Percentiles rank a stretch among this genome's conserved stretches.
phyloP scores from a whole-genome alignment of 2,329 filamentous ascomycete species.

The Botryotinia globosa region DNA sequence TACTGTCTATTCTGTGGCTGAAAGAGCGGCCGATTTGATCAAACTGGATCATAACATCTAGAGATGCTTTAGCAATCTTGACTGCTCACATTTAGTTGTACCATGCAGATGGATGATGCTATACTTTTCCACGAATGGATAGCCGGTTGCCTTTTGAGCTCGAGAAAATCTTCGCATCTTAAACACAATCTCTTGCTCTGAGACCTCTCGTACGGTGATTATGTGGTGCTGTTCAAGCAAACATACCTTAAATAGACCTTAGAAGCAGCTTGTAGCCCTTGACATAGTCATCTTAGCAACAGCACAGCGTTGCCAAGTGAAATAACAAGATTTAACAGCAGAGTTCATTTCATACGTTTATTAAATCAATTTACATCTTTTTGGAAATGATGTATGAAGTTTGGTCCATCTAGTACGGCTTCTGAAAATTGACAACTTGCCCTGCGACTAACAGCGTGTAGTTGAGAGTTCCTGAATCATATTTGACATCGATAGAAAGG shows the following conservation, averaged over 20 bases:
- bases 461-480: not conserved
- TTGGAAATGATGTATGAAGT: not conserved
- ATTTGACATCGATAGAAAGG: not conserved
- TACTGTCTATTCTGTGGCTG: slow-evolving; percentile 27
- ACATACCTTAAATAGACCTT: not conserved
- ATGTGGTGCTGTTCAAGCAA: not conserved
- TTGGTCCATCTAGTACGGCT: not conserved
- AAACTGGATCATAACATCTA: not conserved
- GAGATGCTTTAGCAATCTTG: not conserved
- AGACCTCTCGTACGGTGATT: not conserved
- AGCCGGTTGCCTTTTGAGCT: not conserved
- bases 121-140: not conserved
- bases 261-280: not conserved
- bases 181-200: not conserved
- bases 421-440: not conserved
- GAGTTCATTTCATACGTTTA: too few species aligned
- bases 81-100: not conserved
- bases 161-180: not conserved
- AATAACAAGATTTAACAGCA: not conserved
- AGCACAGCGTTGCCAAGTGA: not conserved
- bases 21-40: slow-evolving; percentile 26
- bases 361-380: too few species aligned
- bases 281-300: not conserved
- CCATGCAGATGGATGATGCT: too few species aligned
- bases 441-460: not conserved